phyloP scores from a whole-genome alignment of 1,284 basidiomycete species.

The Leccinum pachyderme region DNA sequence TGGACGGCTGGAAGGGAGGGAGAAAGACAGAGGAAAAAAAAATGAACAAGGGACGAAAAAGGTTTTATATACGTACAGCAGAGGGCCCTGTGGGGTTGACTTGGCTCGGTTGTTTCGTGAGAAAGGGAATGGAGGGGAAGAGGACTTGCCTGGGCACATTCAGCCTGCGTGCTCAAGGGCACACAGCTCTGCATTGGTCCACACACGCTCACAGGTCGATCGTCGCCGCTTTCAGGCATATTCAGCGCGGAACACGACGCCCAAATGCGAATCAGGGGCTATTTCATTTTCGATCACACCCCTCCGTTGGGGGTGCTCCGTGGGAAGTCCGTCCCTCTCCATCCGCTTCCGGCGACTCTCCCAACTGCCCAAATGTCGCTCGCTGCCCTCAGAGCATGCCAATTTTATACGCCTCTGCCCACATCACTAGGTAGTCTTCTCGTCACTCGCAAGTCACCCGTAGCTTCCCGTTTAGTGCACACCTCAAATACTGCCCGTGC shows the following conservation, averaged over 20 bases:
- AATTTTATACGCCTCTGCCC: not conserved
- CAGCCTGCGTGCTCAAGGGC: not conserved
- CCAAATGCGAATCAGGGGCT: slow-evolving; percentile 10
- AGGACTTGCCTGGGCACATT: slow-evolving; percentile 1
- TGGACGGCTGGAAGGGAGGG: not conserved
- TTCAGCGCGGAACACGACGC: not conserved
- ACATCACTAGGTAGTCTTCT: not conserved
- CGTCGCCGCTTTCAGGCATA: not conserved
- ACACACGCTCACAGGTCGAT: not conserved
- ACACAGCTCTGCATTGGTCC: not conserved
- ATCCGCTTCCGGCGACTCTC: not conserved
- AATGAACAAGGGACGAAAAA: slow-evolving; percentile 8
- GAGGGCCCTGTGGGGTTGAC: not conserved
- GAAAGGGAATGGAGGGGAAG: slow-evolving; percentile 20
- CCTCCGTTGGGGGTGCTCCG: slow-evolving; percentile 16
- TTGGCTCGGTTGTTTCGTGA: slow-evolving; percentile 29
- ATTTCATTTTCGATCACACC: slow-evolving; percentile 1
- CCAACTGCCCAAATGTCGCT: slow-evolving; percentile 46
- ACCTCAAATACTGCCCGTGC: slow-evolving; percentile 43
- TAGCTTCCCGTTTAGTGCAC: slow-evolving; percentile 58
- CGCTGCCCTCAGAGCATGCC: slow-evolving; percentile 39
- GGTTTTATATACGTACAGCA: slow-evolving; percentile 34
- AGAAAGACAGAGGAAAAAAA: slow-evolving; percentile 1
- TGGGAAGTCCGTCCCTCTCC: slow-evolving; percentile 7
- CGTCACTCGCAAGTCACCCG: not conserved